These are phyloP conservation scores for Erigeron canadensis DNA, from an alignment of 129 eudicot species.

Conservation along the genomic window DNA sequence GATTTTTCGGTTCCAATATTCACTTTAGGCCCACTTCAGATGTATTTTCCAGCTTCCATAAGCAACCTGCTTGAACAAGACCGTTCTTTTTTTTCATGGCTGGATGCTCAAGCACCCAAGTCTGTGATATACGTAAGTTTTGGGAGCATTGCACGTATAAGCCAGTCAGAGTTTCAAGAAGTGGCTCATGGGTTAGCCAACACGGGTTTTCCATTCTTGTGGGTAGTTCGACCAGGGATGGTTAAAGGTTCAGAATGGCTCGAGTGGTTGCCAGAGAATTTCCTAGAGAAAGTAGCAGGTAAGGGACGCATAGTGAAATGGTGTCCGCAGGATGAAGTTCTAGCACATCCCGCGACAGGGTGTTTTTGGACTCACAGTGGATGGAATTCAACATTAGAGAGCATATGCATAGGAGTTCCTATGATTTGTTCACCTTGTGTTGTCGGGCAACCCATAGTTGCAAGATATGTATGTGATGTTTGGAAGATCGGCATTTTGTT, in stretches of 20 bases:
- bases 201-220: slow-evolving; percentile 38
- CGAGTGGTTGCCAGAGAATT: not conserved
- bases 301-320: slow-evolving; percentile 51
- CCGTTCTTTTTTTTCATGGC: slow-evolving; percentile 37
- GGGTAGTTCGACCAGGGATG: slow-evolving; percentile 55
- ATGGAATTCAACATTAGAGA: slow-evolving; percentile 64
- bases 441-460: slow-evolving; percentile 45
- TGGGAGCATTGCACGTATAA: slow-evolving; percentile 50
- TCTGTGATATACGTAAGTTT: slow-evolving; percentile 55
- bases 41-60: slow-evolving; percentile 28
- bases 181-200: slow-evolving; percentile 48
- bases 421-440: slow-evolving; percentile 59
- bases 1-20: slow-evolving; percentile 35
- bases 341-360: slow-evolving; percentile 47
- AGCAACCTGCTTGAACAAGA: slow-evolving; percentile 43
- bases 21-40: slow-evolving; percentile 51
- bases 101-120: slow-evolving; percentile 38
- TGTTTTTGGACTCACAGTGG: slow-evolving; percentile 62
- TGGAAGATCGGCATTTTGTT: slow-evolving; percentile 52
- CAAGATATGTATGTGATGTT: slow-evolving; percentile 36
- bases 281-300: not conserved
- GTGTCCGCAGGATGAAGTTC: slow-evolving; percentile 64
- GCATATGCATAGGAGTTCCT: slow-evolving; percentile 61
- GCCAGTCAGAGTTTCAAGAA: slow-evolving; percentile 32
- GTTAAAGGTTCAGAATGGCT: slow-evolving; percentile 39